These are phyloP conservation scores for Penicillium daleae DNA, from an alignment of 495 filamentous ascomycete genomes.

Conservation along the genomic window DNA sequence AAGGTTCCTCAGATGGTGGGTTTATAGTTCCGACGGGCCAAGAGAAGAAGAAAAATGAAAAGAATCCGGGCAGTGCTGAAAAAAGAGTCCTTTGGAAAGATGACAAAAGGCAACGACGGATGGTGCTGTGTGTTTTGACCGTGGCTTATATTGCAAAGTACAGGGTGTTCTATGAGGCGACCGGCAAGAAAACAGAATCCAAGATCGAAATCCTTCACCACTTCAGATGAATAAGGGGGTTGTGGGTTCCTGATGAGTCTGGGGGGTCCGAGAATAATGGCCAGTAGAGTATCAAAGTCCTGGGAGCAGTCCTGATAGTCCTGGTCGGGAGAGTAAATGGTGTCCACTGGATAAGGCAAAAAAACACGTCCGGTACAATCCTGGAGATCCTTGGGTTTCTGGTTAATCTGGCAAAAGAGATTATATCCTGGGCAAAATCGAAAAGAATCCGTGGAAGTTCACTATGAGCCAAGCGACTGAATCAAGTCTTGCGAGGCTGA, in stretches of 20 bases:
- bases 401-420: constrained; percentile 21
- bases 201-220: constrained; percentile 26
- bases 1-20: constrained; percentile 25
- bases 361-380: constrained; percentile 23
- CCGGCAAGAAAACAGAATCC: constrained; percentile 21
- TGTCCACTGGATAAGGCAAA: constrained; percentile 18
- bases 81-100: constrained; percentile 17
- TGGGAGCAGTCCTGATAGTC: constrained; percentile 14
- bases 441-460: constrained; percentile 5
- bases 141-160: constrained; percentile 31
- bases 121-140: constrained; percentile 18
- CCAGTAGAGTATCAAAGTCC: constrained; percentile 14
- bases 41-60: constrained; percentile 26
- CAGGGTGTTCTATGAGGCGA: constrained; percentile 32
- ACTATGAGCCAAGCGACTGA: constrained; percentile 16
- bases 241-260: constrained; percentile 23
- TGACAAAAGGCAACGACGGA: constrained; percentile 10
- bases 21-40: constrained; percentile 36
- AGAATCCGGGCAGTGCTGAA: constrained; percentile 20
- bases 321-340: constrained; percentile 27
- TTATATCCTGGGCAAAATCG: constrained; percentile 23
- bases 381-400: constrained; percentile 26
- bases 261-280: constrained; percentile 29
- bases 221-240: constrained; percentile 21
- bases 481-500: constrained; percentile 26